These are phyloP conservation scores for Hirschioporus abietinus DNA, from an alignment of 768 basidiomycete species.

Conservation along the genomic window DNA sequence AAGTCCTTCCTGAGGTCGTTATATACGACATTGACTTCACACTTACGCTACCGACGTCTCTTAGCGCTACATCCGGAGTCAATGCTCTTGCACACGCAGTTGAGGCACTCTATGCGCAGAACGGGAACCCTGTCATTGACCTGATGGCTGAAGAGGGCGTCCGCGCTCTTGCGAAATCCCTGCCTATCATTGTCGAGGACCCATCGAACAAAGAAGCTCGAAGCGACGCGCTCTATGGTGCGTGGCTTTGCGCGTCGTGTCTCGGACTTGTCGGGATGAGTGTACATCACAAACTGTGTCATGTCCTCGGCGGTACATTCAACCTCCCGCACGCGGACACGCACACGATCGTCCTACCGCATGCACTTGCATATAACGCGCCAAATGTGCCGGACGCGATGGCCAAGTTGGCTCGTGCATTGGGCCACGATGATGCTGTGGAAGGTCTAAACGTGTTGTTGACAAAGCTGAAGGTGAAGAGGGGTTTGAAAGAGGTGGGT, in stretches of 20 bases:
- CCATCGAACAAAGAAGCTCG: slow-evolving; percentile 25
- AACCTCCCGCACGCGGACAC: slow-evolving; percentile 37
- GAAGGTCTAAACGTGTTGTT: slow-evolving; percentile 23
- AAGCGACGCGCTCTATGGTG: slow-evolving; percentile 31
- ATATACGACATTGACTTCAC: slow-evolving; percentile 38
- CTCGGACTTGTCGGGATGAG: slow-evolving; percentile 31
- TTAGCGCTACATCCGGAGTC: slow-evolving; percentile 33
- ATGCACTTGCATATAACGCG: slow-evolving; percentile 35
- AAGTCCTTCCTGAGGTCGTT: slow-evolving; percentile 35
- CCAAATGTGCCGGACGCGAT: slow-evolving; percentile 28
- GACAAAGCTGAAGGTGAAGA: slow-evolving; percentile 25
- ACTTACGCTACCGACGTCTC: slow-evolving; percentile 26
- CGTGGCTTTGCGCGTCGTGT: slow-evolving; percentile 32
- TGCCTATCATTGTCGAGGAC: slow-evolving; percentile 27
- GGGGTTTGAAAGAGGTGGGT: slow-evolving; percentile 31
- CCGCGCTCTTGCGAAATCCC: slow-evolving; percentile 23
- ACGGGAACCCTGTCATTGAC: slow-evolving; percentile 33
- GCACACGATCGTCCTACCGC: slow-evolving; percentile 38
- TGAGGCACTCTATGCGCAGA: slow-evolving; percentile 34
- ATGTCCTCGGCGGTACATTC: slow-evolving; percentile 35
- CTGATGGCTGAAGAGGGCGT: slow-evolving; percentile 34
- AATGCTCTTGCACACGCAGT: slow-evolving; percentile 41
- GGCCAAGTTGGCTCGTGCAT: slow-evolving; percentile 25
- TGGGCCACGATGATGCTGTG: slow-evolving; percentile 23
- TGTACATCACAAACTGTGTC: slow-evolving; percentile 37